A percentile compares a stretch with the other conserved stretches of the same genome.
Conservation (phyloP, 2,329 filamentous ascomycete species). For the Huntiella savannae region DNA sequence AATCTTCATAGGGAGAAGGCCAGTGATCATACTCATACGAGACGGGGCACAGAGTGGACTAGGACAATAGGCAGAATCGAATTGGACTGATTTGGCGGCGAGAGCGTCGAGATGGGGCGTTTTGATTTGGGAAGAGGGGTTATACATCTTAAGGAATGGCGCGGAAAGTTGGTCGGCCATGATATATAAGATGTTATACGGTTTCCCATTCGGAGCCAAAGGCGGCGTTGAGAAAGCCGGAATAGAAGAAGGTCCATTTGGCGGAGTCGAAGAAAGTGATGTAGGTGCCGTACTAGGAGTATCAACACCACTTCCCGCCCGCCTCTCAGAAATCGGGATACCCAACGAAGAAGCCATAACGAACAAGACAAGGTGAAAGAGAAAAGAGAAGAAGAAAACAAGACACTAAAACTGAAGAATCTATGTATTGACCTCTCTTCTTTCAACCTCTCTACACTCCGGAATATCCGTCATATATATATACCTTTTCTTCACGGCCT, state of each 20-base stretch:
- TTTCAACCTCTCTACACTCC: too few relatives aligned
- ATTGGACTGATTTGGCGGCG: slow-evolving; percentile 66
- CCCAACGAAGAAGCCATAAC: not conserved
- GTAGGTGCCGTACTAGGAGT: not conserved
- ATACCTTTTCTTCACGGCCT: too few relatives aligned
- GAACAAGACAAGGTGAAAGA: not conserved
- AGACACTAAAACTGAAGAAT: not conserved
- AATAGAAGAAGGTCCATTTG: not conserved
- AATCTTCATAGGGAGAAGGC: slow-evolving; percentile 79
- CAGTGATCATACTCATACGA: slow-evolving; percentile 86
- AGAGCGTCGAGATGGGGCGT: slow-evolving; percentile 77
- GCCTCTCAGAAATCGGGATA: not conserved
- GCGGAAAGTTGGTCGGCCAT: slow-evolving; percentile 94
- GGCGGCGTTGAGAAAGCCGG: not conserved
- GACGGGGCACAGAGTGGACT: slow-evolving; percentile 84
- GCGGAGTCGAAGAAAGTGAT: not conserved
- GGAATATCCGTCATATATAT: too few relatives aligned
- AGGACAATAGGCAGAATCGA: slow-evolving; percentile 87
- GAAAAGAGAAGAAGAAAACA: not conserved
- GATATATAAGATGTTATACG: slow-evolving; percentile 47
- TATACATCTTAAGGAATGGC: slow-evolving; percentile 80
- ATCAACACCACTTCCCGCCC: not conserved
- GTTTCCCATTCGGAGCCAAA: slow-evolving; percentile 14
- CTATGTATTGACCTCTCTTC: not conserved
- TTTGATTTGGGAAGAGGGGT: slow-evolving; percentile 72